phyloP scores from a whole-genome alignment of 345 rosid genomes.

The Limnanthes douglasii region DNA sequence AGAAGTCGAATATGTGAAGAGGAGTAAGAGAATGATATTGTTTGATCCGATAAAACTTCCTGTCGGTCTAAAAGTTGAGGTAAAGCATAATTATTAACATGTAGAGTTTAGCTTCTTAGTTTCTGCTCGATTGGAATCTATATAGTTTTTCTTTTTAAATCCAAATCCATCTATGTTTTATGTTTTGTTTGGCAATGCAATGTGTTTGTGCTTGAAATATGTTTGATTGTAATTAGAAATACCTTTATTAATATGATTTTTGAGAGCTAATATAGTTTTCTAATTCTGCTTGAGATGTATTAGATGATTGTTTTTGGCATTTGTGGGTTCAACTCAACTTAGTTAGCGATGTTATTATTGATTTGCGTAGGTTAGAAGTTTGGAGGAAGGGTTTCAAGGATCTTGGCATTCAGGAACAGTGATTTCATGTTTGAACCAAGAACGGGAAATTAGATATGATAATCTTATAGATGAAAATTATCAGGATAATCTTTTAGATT shows the following conservation, averaged over 20 bases:
- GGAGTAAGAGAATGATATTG: no score
- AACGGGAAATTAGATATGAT: constrained; percentile 28
- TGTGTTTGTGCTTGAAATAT: no score
- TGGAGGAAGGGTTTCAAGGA: constrained; percentile 66
- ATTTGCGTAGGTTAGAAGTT: constrained; percentile 50
- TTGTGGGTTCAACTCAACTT: no score
- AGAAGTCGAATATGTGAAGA: no score
- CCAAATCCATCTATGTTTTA: background rate
- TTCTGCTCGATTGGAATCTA: background rate
- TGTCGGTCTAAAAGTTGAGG: constrained; percentile 16
- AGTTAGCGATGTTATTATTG: no score
- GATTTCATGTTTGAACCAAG: constrained; percentile 6
- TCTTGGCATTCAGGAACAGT: constrained; percentile 64
- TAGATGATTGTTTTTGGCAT: no score
- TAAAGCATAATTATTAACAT: no score
- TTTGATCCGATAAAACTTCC: no score
- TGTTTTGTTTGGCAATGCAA: background rate
- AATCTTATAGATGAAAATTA: constrained; percentile 32
- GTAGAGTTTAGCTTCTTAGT: constrained; percentile 1
- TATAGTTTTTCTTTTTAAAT: background rate
- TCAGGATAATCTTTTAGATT: constrained; percentile 21
- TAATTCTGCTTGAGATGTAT: no score
- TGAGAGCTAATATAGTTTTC: no score
- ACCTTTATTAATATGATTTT: no score
- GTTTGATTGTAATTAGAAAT: no score